Evolutionary conservation across 1,284 basidiomycete genomes (phyloP).

Genomic region (Marasmius fiardii): DNA sequence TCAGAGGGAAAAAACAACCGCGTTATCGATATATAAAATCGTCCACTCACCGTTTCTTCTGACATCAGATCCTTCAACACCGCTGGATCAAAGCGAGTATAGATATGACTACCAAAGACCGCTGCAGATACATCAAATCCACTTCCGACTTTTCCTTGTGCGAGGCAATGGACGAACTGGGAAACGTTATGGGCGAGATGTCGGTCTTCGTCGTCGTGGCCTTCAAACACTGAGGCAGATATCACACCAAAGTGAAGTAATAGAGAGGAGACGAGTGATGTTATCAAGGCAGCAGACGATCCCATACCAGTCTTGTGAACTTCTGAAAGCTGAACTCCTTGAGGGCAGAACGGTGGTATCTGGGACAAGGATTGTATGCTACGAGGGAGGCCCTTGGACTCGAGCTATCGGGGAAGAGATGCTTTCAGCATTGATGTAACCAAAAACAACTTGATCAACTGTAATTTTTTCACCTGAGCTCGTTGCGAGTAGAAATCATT

Average conservation of each 20-base stretch:
- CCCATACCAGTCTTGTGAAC: constrained; percentile 99
- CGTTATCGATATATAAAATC: constrained; percentile 11
- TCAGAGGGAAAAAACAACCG: constrained; percentile 7
- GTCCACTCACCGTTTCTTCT: constrained; percentile 41
- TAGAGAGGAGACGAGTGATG: constrained; percentile 86
- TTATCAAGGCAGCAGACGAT: constrained; percentile 95
- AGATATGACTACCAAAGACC: constrained; percentile 93
- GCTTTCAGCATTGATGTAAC: constrained; percentile 16
- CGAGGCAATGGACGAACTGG: constrained; percentile 94
- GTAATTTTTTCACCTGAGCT: constrained; percentile 58
- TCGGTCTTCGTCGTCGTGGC: constrained; percentile 42
- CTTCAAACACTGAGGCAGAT: constrained; percentile 42
- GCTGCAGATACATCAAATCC: constrained; percentile 97
- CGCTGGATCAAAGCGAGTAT: constrained; percentile 83
- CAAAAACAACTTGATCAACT: constrained; percentile 5
- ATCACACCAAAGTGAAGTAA: constrained; percentile 77
- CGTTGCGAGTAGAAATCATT: constrained; percentile 99
- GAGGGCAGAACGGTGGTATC: constrained; percentile 74
- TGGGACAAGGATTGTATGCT: constrained; percentile 58
- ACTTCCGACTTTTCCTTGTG: constrained; percentile 97
- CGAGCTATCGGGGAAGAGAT: constrained; percentile 45
- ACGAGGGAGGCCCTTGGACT: constrained; percentile 54
- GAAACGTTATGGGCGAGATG: constrained; percentile 87
- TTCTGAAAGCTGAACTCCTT: constrained; percentile 65
- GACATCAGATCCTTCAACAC: constrained; percentile 71